Conservation (phyloP, 495 filamentous ascomycete species). For the Elaphomyces granulatus region DNA sequence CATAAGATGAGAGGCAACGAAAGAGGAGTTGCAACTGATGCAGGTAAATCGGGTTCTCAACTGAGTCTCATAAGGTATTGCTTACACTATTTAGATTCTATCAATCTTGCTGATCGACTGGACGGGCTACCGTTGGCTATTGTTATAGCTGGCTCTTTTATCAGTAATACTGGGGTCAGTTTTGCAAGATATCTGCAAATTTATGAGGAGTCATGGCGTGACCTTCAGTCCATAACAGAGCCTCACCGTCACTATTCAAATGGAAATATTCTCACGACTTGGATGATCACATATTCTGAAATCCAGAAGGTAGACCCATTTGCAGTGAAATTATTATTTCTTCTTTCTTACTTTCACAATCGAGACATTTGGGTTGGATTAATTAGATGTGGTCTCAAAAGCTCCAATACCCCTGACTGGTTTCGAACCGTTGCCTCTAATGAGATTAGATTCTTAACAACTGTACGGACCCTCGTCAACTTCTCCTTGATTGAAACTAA, state of each 20-base stretch:
- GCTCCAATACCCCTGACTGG: constrained; percentile 15
- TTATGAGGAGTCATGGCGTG: constrained; percentile 28
- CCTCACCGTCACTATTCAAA: constrained; percentile 19
- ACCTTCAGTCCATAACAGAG: constrained; percentile 17
- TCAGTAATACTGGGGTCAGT: constrained; percentile 21
- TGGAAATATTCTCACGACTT: constrained; percentile 29
- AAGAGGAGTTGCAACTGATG: no score
- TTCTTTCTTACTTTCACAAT: constrained; percentile 35
- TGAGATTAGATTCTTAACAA: constrained; percentile 16
- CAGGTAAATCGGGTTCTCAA: no score
- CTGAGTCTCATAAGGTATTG: no score
- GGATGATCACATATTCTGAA: constrained; percentile 28
- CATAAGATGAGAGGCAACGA: no score
- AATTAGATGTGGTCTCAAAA: constrained; percentile 8
- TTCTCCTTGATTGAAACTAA: constrained; percentile 20
- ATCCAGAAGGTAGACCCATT: constrained; percentile 20
- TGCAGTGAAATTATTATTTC: constrained; percentile 25
- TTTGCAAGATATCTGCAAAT: constrained; percentile 22
- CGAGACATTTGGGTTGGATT: constrained; percentile 38
- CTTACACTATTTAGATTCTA: constrained; percentile 12
- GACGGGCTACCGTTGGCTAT: constrained; percentile 32
- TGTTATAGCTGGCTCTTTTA: constrained; percentile 27
- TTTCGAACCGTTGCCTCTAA: constrained; percentile 13
- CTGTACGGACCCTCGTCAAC: constrained; percentile 16
- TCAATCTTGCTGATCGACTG: constrained; percentile 15